Percentiles rank a stretch among this genome's conserved stretches.
These are phyloP conservation scores for Solanum hybrid DNA, from an alignment of 305 asterid species.

Conservation along the genomic window DNA sequence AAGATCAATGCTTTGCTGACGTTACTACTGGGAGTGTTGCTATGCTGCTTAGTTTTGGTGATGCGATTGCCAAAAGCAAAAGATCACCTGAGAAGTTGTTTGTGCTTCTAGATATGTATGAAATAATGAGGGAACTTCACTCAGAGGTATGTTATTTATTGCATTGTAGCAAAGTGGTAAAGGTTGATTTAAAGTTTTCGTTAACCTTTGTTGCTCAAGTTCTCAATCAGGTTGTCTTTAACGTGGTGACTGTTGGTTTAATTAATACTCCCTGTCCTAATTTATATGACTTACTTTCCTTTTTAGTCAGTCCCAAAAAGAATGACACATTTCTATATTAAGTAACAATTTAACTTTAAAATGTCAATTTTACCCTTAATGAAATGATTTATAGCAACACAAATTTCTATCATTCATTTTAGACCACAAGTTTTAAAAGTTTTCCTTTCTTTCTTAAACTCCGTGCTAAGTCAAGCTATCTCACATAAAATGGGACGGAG, in stretches of 20 bases:
- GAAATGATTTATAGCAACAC: neutral
- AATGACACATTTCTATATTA: neutral
- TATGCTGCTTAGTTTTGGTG: slow-evolving; percentile 92
- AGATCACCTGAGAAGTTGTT: slow-evolving; percentile 95
- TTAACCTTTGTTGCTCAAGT: neutral
- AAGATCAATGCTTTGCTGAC: slow-evolving; percentile 89
- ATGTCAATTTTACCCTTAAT: neutral
- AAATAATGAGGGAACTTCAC: slow-evolving; percentile 95
- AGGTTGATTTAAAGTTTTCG: neutral
- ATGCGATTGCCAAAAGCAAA: slow-evolving; percentile 97
- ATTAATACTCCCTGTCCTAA: neutral
- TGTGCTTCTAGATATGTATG: slow-evolving; percentile 97
- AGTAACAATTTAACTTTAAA: neutral
- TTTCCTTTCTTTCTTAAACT: neutral
- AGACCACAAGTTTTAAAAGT: neutral
- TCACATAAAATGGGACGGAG: neutral
- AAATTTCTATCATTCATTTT: neutral
- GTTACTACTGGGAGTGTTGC: slow-evolving; percentile 89
- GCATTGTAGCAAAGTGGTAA: neutral
- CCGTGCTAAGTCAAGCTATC: neutral
- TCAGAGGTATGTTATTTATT: slow-evolving; percentile 44
- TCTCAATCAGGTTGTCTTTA: neutral
- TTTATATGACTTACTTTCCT: neutral
- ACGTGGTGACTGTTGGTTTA: neutral
- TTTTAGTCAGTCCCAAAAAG: neutral